phyloP scores from a whole-genome alignment of 1,139 yeast species.

The Barnettozyma hawaiiensis region DNA sequence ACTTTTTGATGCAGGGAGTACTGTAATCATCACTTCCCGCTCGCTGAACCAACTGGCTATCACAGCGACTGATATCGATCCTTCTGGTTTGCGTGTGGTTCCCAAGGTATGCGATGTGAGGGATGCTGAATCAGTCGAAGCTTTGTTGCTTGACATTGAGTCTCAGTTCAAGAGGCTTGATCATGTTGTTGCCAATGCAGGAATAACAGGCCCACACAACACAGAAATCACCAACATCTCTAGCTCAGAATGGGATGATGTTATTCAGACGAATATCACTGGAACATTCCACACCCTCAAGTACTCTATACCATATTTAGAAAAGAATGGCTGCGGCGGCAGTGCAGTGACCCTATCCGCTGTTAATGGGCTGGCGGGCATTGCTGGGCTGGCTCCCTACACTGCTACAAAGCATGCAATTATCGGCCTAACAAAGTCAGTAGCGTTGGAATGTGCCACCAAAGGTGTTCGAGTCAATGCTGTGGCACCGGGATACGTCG shows the following conservation, averaged over 20 bases:
- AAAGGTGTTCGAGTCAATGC: background rate
- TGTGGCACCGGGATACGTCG: background rate
- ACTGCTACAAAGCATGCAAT: conserved; percentile 3
- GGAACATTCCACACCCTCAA: conserved; percentile 1
- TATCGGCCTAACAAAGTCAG: background rate
- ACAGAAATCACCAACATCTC: background rate
- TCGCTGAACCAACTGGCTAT: background rate
- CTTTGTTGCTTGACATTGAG: background rate
- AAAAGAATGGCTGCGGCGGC: background rate
- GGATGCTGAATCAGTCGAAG: background rate
- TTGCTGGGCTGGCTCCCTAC: background rate
- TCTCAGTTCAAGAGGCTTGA: background rate
- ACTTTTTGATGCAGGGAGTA: background rate
- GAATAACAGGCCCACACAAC: conserved; percentile 1
- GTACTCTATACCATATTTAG: background rate
- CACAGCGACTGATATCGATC: background rate
- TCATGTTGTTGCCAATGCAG: conserved; percentile 1
- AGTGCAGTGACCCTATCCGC: background rate
- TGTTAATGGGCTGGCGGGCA: conserved; percentile 1
- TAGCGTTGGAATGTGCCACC: background rate
- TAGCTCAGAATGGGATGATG: background rate
- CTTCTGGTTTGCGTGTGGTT: background rate
- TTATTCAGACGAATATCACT: conserved; percentile 2
- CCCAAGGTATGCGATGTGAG: background rate
- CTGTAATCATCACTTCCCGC: background rate